Evolutionary conservation across 1,139 yeast genomes (phyloP), one percentile per base, ranked within the genome.

Genomic region (Schizosaccharomyces versatilis): DNA sequence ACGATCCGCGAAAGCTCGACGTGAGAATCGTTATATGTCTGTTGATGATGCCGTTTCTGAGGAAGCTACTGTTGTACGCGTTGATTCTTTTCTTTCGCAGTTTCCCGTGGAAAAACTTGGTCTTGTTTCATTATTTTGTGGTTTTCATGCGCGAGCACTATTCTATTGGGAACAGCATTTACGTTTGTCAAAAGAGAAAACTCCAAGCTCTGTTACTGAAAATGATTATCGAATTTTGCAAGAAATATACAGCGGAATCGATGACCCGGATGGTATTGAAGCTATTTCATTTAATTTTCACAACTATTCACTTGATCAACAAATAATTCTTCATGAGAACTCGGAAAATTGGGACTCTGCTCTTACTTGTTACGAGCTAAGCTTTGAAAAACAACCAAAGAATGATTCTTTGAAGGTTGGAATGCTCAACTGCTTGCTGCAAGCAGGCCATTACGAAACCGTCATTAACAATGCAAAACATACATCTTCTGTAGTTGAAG

Each of bases 301-400:
- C 53, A 78, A 79, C 59, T 69, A 86, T 54, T 74, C 75, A 17
- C 47, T 59, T 19, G 63, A 61, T 36, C 86, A 84, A 57, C 84
- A 84, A 64, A 74, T 88, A 41, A 71, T 79, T 6, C 84, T 85
- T 56, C 79, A 88, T 58, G 94, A 85, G 61, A 86, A 83, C 60
- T 81, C 84, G 56, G 90, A 85, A 53, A 80, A 80, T 62, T 85
- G 96, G 95, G 75, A 79, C 47, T 74, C 85, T 62, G 95, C 96
- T 0, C 83, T 84, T 59, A 90, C 84, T 59, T 85, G 95, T 47
- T 81, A 85, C 61, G 81, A 80, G 56, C 84, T 82, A 0, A 67
- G 83, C 48, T 76, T 84, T 14, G 73, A 73, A 14, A 62, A 67
- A 38, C 63, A 63, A 2, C 66, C 68, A 56, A 68, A 65, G 10